phyloP scores from a whole-genome alignment of 2,329 filamentous ascomycete species.

The Ceratocystis albifundus region DNA sequence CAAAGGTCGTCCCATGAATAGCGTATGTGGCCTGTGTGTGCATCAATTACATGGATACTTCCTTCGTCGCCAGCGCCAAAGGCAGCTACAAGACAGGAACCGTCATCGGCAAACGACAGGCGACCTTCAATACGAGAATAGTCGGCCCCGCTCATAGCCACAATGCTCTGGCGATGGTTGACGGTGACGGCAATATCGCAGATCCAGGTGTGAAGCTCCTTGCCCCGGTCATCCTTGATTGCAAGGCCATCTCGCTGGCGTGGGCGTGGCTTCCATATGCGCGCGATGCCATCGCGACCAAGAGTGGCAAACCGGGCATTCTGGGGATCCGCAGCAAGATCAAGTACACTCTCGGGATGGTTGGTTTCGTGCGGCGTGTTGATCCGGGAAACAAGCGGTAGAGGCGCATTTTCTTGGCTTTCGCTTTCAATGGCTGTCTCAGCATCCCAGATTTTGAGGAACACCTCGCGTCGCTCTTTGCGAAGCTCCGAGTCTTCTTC shows the following conservation, averaged over 20 bases:
- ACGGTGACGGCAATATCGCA: slow-evolving; percentile 50
- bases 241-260: slow-evolving; percentile 57
- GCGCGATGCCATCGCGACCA: slow-evolving; percentile 65
- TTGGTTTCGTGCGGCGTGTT: slow-evolving; percentile 64
- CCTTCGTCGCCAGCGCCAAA: slow-evolving; percentile 45
- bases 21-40: slow-evolving; percentile 53
- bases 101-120: slow-evolving; percentile 71
- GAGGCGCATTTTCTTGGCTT: slow-evolving; percentile 38
- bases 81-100: slow-evolving; percentile 66
- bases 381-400: slow-evolving; percentile 71
- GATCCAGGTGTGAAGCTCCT: slow-evolving; percentile 61
- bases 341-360: slow-evolving; percentile 51
- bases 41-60: slow-evolving; percentile 65
- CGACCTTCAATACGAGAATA: slow-evolving; percentile 43
- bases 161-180: slow-evolving; percentile 32
- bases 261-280: slow-evolving; percentile 68
- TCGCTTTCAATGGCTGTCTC: slow-evolving; percentile 30
- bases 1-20: slow-evolving; percentile 58
- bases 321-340: slow-evolving; percentile 58
- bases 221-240: slow-evolving; percentile 45
- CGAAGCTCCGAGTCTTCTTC: slow-evolving; percentile 36
- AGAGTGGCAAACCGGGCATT: slow-evolving; percentile 69
- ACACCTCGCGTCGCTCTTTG: slow-evolving; percentile 54
- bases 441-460: slow-evolving; percentile 76
- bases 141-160: slow-evolving; percentile 28